Conservation (phyloP, 2,329 filamentous ascomycete genomes). For the Hymenotorrendiella dingleyae region DNA sequence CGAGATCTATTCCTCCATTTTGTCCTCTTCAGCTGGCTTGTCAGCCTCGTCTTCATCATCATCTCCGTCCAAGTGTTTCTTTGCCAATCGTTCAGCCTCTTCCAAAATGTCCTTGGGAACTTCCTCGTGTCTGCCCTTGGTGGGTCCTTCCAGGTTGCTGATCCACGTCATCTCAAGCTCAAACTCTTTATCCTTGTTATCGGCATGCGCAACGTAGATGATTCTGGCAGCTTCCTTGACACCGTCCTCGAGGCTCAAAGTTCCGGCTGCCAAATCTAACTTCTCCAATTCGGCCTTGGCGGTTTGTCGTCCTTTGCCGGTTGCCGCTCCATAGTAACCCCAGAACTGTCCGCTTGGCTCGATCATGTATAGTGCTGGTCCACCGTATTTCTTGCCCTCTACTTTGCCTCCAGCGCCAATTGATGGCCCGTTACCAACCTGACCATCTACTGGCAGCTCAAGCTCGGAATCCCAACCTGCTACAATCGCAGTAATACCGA, state of each 20-base stretch:
- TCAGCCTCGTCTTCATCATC: slow-evolving; percentile 73
- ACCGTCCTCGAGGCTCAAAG: slow-evolving; percentile 74
- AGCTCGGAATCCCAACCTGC: slow-evolving; percentile 89
- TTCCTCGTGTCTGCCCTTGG: slow-evolving; percentile 86
- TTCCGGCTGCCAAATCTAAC: slow-evolving; percentile 75
- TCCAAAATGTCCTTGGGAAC: slow-evolving; percentile 86
- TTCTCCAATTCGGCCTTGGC: slow-evolving; percentile 99
- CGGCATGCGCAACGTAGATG: slow-evolving; percentile 95
- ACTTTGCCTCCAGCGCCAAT: slow-evolving; percentile 81
- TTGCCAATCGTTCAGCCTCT: slow-evolving; percentile 88
- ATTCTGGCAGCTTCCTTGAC: slow-evolving; percentile 96
- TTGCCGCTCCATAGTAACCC: slow-evolving; percentile 98
- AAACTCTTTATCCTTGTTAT: slow-evolving; percentile 99
- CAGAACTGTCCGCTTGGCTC: slow-evolving; percentile 96
- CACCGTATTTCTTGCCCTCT: slow-evolving; percentile 70
- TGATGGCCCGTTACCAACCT: slow-evolving; percentile 76
- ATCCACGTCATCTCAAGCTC: slow-evolving; percentile 99
- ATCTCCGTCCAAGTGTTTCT: slow-evolving; percentile 81
- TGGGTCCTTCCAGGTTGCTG: slow-evolving; percentile 76
- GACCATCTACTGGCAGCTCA: slow-evolving; percentile 79
- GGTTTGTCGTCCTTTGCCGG: slow-evolving; percentile 91
- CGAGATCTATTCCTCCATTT: slow-evolving; percentile 76
- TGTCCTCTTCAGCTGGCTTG: slow-evolving; percentile 55
- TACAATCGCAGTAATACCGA: slow-evolving; percentile 91
- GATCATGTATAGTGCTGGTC: slow-evolving; percentile 96